These are phyloP conservation scores for Papilionanthe hybrid DNA, from an alignment of 116 monocot species.

Conservation along the genomic window DNA sequence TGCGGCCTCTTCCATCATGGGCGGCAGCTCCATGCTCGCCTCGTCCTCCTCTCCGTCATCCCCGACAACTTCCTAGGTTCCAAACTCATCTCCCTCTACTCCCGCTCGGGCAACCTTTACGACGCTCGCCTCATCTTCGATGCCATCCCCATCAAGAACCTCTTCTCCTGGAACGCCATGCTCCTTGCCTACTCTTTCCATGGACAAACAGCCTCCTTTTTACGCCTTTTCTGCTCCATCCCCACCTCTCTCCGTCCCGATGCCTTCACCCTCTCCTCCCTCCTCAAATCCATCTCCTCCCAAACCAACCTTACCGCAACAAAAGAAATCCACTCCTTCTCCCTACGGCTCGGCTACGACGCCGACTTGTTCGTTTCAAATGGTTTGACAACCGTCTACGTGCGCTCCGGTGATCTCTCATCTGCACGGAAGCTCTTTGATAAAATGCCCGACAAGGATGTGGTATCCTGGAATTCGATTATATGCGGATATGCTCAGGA, in stretches of 20 bases:
- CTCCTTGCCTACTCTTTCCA: slow-evolving; percentile 52
- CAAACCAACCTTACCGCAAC: neutral
- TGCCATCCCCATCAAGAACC: slow-evolving; percentile 34
- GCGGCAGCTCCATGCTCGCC: slow-evolving; percentile 53
- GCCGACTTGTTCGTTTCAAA: slow-evolving; percentile 55
- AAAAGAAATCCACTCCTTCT: slow-evolving; percentile 29
- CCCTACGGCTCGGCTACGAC: slow-evolving; percentile 23
- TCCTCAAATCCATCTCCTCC: slow-evolving; percentile 47
- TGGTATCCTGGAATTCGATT: slow-evolving; percentile 53
- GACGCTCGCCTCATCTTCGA: slow-evolving; percentile 59
- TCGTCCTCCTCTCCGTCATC: slow-evolving; percentile 37
- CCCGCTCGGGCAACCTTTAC: slow-evolving; percentile 31
- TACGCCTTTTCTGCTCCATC: slow-evolving; percentile 36
- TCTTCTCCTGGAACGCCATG: slow-evolving; percentile 73
- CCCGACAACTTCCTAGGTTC: slow-evolving; percentile 66
- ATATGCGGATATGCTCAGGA: slow-evolving; percentile 51
- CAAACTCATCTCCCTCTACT: slow-evolving; percentile 67
- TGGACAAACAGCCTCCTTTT: slow-evolving; percentile 6
- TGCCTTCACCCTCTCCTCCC: slow-evolving; percentile 53
- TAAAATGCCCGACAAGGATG: slow-evolving; percentile 28
- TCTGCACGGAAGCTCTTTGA: slow-evolving; percentile 42
- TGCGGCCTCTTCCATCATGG: slow-evolving; percentile 24
- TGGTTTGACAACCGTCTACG: slow-evolving; percentile 44
- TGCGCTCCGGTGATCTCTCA: slow-evolving; percentile 5
- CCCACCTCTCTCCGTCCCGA: slow-evolving; percentile 29